Evolutionary conservation across 257 asterid genomes (phyloP), one percentile per base, ranked within the genome.

Genomic region (Plantago elongata): DNA sequence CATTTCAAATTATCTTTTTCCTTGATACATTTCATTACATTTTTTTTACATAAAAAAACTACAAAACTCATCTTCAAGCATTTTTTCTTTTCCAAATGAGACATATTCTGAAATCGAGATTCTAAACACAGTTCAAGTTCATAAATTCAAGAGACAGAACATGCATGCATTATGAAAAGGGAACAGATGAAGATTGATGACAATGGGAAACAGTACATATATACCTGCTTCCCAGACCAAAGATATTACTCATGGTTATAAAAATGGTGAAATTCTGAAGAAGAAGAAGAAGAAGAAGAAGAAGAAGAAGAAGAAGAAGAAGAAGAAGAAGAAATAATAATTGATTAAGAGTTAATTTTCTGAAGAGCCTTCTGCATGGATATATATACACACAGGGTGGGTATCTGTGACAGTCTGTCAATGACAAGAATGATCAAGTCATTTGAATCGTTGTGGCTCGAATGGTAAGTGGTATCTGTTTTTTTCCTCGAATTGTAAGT

Each of bases 221-320:
- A 66, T 77, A 64, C 89, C 82, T 77, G 77, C 54, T 79, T 62
- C 86, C 89, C 45, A 72, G 65, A n/a, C 79, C 89, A 37, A 74
- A 71, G 37, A 70, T 75, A 22, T 22, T 22, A 67, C 80, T 81
- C 89, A 77, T 81, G 63, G 54, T 70, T 69, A 5, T 40, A 47
- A 37, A 12, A 2, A 29, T 15, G 48, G 7, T 27, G 64, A 65
- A 55, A 18, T 34, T 16, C 29, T 14, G 62, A 65, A 43, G 46
- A 43, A 17, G 42, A 44, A 55, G n/a, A n/a, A n/a, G n/a, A n/a
- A n/a, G n/a, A n/a, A n/a, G n/a, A n/a, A n/a, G n/a, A n/a, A n/a
- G n/a, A n/a, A n/a, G n/a, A n/a, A n/a, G n/a, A n/a, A n/a, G n/a
- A n/a, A n/a, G n/a, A n/a, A n/a, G n/a, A n/a, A n/a, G n/a, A n/a